Evolutionary conservation across 768 basidiomycete species (phyloP).

Genomic region (Suillus tomentosus): DNA sequence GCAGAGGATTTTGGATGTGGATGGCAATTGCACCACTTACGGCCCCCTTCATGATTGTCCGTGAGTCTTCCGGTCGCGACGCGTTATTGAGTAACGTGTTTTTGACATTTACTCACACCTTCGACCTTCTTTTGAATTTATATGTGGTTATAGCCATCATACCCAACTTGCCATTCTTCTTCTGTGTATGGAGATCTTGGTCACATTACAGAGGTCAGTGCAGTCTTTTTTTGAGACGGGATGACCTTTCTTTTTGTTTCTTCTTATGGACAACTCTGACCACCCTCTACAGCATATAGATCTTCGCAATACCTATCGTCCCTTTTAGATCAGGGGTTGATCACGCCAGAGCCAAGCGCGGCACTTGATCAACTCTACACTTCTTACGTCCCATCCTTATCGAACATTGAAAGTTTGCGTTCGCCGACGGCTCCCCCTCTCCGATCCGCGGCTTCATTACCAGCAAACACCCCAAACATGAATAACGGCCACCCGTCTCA

Average conservation of each 20-base stretch:
- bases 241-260: background rate
- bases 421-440: constrained; percentile 13
- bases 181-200: constrained; percentile 84
- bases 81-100: background rate
- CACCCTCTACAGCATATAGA: constrained; percentile 54
- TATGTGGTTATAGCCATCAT: constrained; percentile 55
- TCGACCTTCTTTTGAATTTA: background rate
- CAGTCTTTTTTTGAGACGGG: constrained; percentile 9
- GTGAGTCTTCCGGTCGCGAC: constrained; percentile 43
- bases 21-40: constrained; percentile 68
- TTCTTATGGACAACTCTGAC: constrained; percentile 1
- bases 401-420: constrained; percentile 15
- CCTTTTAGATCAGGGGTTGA: constrained; percentile 55
- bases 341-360: constrained; percentile 56
- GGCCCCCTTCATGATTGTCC: constrained; percentile 74
- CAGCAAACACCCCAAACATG: background rate
- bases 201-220: constrained; percentile 73
- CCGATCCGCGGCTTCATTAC: background rate
- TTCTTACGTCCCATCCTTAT: constrained; percentile 25
- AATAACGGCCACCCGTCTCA: background rate
- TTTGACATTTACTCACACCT: background rate
- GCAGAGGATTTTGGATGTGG: constrained; percentile 67
- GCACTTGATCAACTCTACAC: constrained; percentile 61
- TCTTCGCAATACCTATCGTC: constrained; percentile 67
- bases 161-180: constrained; percentile 86